phyloP scores from a whole-genome alignment of 805 yeast species.

The Tetrapisispora taiwanensis region DNA sequence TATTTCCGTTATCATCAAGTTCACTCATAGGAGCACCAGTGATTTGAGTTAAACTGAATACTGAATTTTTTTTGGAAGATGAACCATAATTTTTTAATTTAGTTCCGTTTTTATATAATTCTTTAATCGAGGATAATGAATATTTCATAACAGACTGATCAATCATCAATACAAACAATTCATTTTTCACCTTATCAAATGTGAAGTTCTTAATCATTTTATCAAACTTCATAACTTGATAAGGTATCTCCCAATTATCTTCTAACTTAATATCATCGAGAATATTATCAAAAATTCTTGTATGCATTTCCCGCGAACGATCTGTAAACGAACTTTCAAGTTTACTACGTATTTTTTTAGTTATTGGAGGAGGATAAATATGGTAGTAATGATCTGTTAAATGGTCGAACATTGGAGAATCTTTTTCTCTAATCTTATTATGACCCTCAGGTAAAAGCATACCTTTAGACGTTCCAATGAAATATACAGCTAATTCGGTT shows the following conservation, averaged over 20 bases:
- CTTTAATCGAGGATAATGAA: background rate
- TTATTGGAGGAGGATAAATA: too few relatives aligned
- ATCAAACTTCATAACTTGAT: constrained; percentile 7
- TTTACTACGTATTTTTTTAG: too few relatives aligned
- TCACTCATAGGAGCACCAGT: background rate
- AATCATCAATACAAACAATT: constrained; percentile 7
- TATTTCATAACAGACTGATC: constrained; percentile 10
- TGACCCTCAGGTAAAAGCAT: background rate
- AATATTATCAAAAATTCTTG: too few relatives aligned
- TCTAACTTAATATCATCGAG: background rate
- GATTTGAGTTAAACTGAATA: background rate
- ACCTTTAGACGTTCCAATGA: background rate
- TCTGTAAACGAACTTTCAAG: too few relatives aligned
- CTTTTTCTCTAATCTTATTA: background rate
- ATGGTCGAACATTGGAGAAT: too few relatives aligned
- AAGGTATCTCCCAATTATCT: constrained; percentile 3
- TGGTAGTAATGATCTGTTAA: too few relatives aligned
- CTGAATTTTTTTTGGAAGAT: background rate
- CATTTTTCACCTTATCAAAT: constrained; percentile 6
- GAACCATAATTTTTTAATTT: background rate
- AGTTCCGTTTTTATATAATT: background rate
- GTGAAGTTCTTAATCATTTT: constrained; percentile 7
- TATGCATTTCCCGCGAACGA: background rate
- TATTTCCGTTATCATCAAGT: background rate
- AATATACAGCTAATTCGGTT: background rate